Conservation (phyloP, 2,329 filamentous ascomycete species). For the Fusarium praegraminearum region DNA sequence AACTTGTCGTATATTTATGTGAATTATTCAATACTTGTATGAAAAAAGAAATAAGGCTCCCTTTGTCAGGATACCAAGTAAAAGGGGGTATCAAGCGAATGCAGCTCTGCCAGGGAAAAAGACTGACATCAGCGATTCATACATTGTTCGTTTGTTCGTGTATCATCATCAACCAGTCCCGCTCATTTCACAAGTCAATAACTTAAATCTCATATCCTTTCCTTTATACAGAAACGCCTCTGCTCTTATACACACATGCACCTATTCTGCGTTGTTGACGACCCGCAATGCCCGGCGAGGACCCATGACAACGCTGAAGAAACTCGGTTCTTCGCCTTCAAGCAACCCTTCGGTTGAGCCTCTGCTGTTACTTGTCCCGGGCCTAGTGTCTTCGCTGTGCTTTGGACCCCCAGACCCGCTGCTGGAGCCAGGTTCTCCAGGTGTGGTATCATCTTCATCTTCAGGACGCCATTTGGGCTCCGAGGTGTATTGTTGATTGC, state of each 20-base stretch:
- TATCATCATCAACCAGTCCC: constrained; percentile 23
- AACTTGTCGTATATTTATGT: background rate
- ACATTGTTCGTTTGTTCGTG: constrained; percentile 31
- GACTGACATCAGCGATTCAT: constrained; percentile 7
- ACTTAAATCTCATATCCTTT: constrained; percentile 2
- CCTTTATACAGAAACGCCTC: constrained; percentile 6
- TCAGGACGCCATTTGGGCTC: constrained; percentile 51
- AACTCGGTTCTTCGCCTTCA: constrained; percentile 74
- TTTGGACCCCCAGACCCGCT: constrained; percentile 39
- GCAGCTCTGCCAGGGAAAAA: constrained; percentile 12
- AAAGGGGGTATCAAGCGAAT: constrained; percentile 45
- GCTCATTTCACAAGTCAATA: background rate
- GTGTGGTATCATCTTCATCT: constrained; percentile 41
- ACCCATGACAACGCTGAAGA: constrained; percentile 76
- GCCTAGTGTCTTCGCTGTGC: constrained; percentile 46
- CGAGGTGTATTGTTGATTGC: constrained; percentile 35
- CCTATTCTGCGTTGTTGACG: constrained; percentile 65
- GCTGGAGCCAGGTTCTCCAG: constrained; percentile 42
- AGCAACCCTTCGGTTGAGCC: constrained; percentile 66
- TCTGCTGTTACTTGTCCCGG: constrained; percentile 45
- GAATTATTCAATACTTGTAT: constrained; percentile 1
- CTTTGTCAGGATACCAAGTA: background rate
- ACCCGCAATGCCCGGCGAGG: constrained; percentile 76
- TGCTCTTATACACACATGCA: background rate
- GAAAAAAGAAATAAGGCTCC: background rate